phyloP scores from a whole-genome alignment of 768 basidiomycete species.

The Auricularia heimuer region DNA sequence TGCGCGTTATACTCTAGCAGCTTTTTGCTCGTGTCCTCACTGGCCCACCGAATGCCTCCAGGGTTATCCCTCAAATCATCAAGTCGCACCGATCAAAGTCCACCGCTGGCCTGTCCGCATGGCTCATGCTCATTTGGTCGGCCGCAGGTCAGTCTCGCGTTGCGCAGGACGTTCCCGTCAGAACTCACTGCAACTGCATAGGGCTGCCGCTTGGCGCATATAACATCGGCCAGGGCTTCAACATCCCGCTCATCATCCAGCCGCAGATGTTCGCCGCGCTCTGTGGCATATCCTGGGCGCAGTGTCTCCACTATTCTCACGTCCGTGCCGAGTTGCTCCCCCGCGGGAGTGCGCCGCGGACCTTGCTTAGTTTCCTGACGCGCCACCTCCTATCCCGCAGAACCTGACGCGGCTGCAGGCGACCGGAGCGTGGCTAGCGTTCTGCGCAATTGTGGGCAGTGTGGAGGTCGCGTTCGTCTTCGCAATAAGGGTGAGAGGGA shows the following conservation, averaged over 20 bases:
- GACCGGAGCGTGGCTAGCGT: constrained; percentile 25
- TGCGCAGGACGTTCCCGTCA: constrained; percentile 3
- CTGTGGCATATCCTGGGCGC: constrained; percentile 48
- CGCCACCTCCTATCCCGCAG: background rate
- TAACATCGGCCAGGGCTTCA: constrained; percentile 50
- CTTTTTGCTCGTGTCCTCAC: constrained; percentile 19
- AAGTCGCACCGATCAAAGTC: constrained; percentile 61
- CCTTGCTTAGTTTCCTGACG: constrained; percentile 8
- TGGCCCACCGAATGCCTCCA: too few species aligned
- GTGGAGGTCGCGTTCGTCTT: constrained; percentile 53
- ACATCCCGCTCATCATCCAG: constrained; percentile 63
- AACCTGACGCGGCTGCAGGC: constrained; percentile 13
- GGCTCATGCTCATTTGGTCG: constrained; percentile 42
- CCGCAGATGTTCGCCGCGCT: constrained; percentile 57
- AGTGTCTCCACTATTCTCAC: constrained; percentile 61
- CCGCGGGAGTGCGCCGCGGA: constrained; percentile 3
- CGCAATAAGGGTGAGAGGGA: constrained; percentile 38
- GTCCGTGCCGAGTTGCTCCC: constrained; percentile 14
- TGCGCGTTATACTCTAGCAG: constrained; percentile 5
- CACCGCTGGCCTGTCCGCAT: constrained; percentile 58
- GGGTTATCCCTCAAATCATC: constrained; percentile 58
- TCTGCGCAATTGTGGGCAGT: constrained; percentile 38
- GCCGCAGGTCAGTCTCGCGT: background rate
- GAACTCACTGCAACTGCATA: constrained; percentile 18
- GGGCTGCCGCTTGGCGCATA: constrained; percentile 61